Conservation (phyloP, 371 early-diverging fungal genomes). For the Mucor sp. region DNA sequence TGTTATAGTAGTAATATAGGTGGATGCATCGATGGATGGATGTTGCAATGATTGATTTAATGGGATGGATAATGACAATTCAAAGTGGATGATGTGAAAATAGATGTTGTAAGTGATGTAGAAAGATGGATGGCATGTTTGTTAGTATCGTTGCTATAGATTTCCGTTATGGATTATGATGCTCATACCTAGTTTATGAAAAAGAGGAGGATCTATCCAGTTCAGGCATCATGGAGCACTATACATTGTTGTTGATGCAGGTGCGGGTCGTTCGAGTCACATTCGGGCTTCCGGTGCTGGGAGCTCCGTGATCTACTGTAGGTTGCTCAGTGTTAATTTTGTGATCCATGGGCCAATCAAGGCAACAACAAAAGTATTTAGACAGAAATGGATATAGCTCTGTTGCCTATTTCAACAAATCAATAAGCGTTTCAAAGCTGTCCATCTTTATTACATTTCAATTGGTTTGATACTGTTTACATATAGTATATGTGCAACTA, state of each 20-base stretch:
- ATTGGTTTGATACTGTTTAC: no score
- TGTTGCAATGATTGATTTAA: background rate
- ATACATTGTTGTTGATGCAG: background rate
- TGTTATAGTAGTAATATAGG: no score
- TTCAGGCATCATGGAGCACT: background rate
- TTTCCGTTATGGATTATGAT: background rate
- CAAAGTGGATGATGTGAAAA: background rate
- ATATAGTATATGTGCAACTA: no score
- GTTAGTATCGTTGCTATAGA: background rate
- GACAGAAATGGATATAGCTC: no score
- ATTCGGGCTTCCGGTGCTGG: background rate
- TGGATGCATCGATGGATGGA: constrained; percentile 7
- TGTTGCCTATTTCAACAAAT: no score
- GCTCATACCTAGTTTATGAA: constrained; percentile 1
- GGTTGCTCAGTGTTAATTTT: background rate
- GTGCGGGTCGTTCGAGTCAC: background rate
- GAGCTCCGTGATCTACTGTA: background rate
- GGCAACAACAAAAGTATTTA: no score
- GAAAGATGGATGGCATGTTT: background rate
- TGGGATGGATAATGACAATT: background rate
- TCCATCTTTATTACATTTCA: no score
- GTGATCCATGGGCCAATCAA: no score
- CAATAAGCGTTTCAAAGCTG: no score
- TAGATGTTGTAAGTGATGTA: background rate
- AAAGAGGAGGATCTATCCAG: background rate